Percentiles rank a stretch among this genome's conserved stretches.
phyloP scores from a whole-genome alignment of 495 filamentous ascomycete genomes.

The Arthonia radiata region DNA sequence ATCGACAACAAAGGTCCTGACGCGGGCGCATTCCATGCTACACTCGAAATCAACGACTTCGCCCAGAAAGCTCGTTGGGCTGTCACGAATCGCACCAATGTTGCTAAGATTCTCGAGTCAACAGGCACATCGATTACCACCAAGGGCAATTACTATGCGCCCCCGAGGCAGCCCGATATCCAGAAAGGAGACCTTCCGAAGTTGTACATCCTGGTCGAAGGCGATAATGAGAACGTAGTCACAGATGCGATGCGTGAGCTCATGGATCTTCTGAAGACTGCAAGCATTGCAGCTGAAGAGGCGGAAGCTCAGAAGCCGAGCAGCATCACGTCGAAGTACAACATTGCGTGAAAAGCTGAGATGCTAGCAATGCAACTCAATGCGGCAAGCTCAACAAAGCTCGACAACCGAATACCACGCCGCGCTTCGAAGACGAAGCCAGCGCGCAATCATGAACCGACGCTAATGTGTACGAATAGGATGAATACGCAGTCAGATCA shows the following conservation, averaged over 20 bases:
- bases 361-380: no score
- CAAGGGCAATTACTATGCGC: constrained; percentile 71
- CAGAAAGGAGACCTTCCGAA: constrained; percentile 53
- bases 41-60: constrained; percentile 97
- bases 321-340: no score
- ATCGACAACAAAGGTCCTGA: constrained; percentile 98
- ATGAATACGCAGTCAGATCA: no score
- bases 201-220: constrained; percentile 90
- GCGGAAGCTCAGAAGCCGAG: constrained; percentile 55
- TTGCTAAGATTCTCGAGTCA: constrained; percentile 89
- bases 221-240: constrained; percentile 83
- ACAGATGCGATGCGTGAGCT: constrained; percentile 80
- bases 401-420: no score
- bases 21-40: constrained; percentile 90
- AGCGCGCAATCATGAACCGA: no score
- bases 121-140: constrained; percentile 93
- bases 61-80: constrained; percentile 98
- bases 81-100: constrained; percentile 95
- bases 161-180: constrained; percentile 65
- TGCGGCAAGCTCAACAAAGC: no score
- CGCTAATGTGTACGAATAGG: no score
- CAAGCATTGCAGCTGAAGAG: constrained; percentile 73
- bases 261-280: constrained; percentile 68
- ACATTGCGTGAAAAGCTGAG: no score
- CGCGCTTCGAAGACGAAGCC: no score